Conservation (phyloP, 441 rosid genomes). For the Flueggea neowawraea region DNA sequence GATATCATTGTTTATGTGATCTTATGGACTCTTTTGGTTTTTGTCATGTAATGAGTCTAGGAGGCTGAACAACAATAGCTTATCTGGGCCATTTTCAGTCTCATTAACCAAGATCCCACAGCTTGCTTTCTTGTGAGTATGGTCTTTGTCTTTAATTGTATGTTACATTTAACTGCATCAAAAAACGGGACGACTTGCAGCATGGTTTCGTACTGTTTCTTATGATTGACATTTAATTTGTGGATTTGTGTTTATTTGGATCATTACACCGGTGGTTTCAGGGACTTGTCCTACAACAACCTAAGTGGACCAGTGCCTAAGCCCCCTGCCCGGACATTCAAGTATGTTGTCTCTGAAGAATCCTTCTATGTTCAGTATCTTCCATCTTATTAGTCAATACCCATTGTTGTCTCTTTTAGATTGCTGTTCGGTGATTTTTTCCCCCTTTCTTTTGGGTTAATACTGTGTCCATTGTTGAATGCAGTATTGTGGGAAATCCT, state of each 20-base stretch:
- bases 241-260: not conserved
- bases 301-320: conserved; percentile 77
- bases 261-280: conserved; percentile 6
- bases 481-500: conserved; percentile 76
- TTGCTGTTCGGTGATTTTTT: not conserved
- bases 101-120: conserved; percentile 65
- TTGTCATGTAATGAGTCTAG: conserved; percentile 53
- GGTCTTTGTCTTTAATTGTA: conserved; percentile 11
- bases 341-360: conserved; percentile 33
- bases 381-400: conserved; percentile 3
- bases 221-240: not conserved
- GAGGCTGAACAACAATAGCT: conserved; percentile 94
- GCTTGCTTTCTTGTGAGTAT: conserved; percentile 86
- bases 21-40: conserved; percentile 16
- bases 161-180: not conserved
- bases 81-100: conserved; percentile 79
- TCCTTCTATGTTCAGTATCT: conserved; percentile 7
- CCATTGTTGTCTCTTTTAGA: conserved; percentile 3
- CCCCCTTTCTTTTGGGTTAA: too few relatives aligned
- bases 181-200: not conserved
- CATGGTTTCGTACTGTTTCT: not conserved
- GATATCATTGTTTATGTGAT: conserved; percentile 11
- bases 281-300: conserved; percentile 92
- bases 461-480: conserved; percentile 11
- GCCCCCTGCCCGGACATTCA: conserved; percentile 70